A percentile compares a stretch with the other conserved stretches of the same genome.
Evolutionary conservation across 2,329 filamentous ascomycete genomes (phyloP).

Genomic region (Sporothrix inflata): DNA sequence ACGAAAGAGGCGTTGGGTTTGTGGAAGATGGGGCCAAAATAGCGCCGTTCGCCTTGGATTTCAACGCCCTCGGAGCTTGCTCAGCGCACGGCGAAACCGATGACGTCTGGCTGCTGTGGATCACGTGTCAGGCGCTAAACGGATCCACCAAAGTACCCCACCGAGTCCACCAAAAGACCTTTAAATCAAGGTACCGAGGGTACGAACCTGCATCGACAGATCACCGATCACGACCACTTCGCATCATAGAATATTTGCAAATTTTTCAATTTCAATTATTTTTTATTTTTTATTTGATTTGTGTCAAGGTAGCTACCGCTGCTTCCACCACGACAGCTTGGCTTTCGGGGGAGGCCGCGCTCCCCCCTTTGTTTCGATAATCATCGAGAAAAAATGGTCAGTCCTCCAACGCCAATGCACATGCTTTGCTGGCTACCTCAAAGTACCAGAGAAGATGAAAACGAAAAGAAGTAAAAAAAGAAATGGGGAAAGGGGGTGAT

Average conservation of each 20-base stretch:
- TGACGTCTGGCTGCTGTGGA: background rate
- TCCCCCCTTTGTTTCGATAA: background rate
- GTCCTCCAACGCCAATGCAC: slow-evolving; percentile 27
- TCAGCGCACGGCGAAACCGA: background rate
- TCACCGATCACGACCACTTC: background rate
- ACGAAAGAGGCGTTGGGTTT: background rate
- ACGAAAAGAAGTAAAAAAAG: background rate
- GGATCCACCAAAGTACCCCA: background rate
- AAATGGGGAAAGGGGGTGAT: background rate
- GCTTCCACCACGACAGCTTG: background rate
- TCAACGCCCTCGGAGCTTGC: slow-evolving; percentile 7
- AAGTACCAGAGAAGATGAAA: slow-evolving; percentile 5
- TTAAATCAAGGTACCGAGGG: background rate
- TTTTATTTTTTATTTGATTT: background rate
- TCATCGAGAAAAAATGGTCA: background rate
- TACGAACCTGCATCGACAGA: background rate
- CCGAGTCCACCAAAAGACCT: background rate
- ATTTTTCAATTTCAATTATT: background rate
- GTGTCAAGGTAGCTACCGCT: background rate
- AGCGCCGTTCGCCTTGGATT: slow-evolving; percentile 2
- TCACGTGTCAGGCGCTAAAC: background rate
- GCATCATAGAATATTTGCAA: background rate
- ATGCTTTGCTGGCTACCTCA: background rate
- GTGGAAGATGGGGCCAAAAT: slow-evolving; percentile 5
- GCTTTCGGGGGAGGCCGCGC: background rate